Conservation (phyloP, 768 basidiomycete species). For the Lepiota brunneoincarnata region DNA sequence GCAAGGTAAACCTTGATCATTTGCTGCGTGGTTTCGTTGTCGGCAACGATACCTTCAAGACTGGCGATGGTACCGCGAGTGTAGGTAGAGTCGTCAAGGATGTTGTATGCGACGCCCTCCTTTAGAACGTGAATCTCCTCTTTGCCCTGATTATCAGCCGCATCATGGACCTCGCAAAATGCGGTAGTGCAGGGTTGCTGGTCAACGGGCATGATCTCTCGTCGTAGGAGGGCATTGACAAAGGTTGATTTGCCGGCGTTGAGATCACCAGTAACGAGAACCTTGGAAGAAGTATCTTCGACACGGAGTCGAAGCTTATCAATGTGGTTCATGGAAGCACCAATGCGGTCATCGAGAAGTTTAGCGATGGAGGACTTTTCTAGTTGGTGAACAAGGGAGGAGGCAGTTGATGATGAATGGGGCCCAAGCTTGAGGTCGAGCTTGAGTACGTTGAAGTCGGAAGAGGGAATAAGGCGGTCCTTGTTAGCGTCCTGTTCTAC, state of each 20-base stretch:
- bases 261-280: slow-evolving; percentile 96
- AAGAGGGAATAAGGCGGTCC: slow-evolving; percentile 38
- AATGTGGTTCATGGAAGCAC: slow-evolving; percentile 71
- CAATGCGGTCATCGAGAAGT: slow-evolving; percentile 83
- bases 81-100: slow-evolving; percentile 74
- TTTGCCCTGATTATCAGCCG: slow-evolving; percentile 69
- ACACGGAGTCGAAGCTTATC: slow-evolving; percentile 84
- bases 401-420: slow-evolving; percentile 58
- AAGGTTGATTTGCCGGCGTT: slow-evolving; percentile 99
- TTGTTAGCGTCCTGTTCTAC: slow-evolving; percentile 26
- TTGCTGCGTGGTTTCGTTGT: slow-evolving; percentile 68
- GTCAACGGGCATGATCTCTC: slow-evolving; percentile 94
- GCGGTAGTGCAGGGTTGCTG: slow-evolving; percentile 97
- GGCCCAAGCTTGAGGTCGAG: slow-evolving; percentile 91
- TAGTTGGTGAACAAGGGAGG: slow-evolving; percentile 83
- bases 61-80: slow-evolving; percentile 62
- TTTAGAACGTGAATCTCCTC: slow-evolving; percentile 88
- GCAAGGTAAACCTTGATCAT: slow-evolving; percentile 88
- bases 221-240: slow-evolving; percentile 89
- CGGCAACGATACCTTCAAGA: slow-evolving; percentile 76
- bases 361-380: slow-evolving; percentile 93
- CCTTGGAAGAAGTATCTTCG: slow-evolving; percentile 89
- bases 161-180: slow-evolving; percentile 96
- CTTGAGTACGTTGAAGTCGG: slow-evolving; percentile 84
- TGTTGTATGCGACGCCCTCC: slow-evolving; percentile 64